Percentiles rank a stretch among this genome's conserved stretches.
These are phyloP conservation scores for Dalbergia cultrata DNA, from an alignment of 306 rosid genomes.

Conservation along the genomic window DNA sequence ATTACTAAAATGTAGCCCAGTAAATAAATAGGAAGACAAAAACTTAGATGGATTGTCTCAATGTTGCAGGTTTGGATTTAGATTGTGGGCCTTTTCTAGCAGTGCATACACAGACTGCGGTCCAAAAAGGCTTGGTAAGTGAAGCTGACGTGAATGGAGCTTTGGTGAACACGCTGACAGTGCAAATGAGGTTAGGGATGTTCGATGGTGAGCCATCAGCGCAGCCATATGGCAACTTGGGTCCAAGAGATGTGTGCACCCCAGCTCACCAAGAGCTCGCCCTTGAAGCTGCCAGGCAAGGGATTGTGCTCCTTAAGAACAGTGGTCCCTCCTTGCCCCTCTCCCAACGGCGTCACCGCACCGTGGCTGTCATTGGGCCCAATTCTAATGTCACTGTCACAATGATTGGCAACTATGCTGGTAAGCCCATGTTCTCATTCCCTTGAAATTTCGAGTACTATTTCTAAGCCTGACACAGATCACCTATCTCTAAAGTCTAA, in stretches of 20 bases:
- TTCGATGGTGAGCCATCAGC: conserved; percentile 77
- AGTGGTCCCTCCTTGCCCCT: conserved; percentile 67
- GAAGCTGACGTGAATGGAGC: conserved; percentile 69
- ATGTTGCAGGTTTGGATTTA: conserved; percentile 77
- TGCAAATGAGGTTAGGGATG: conserved; percentile 96
- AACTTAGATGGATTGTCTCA: conserved; percentile 55
- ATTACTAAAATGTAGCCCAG: not conserved
- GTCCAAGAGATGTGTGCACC: conserved; percentile 81
- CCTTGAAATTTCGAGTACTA: not conserved
- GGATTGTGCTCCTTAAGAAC: conserved; percentile 88
- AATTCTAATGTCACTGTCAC: conserved; percentile 73
- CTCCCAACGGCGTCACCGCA: conserved; percentile 59
- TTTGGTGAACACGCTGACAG: conserved; percentile 66
- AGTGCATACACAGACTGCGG: conserved; percentile 71
- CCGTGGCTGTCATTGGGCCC: conserved; percentile 89
- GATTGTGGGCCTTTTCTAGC: conserved; percentile 92
- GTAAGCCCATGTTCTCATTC: conserved; percentile 44
- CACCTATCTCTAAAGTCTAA: too few relatives aligned
- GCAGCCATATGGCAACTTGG: conserved; percentile 67
- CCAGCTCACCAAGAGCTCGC: conserved; percentile 77
- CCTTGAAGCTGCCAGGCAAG: conserved; percentile 81
- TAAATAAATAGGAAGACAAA: not conserved
- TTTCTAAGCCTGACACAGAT: too few relatives aligned
- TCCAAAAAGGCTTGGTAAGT: conserved; percentile 67
- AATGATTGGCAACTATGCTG: conserved; percentile 93